Evolutionary conservation across 305 asterid genomes (phyloP).

Genomic region (Fraxinus paxiana): DNA sequence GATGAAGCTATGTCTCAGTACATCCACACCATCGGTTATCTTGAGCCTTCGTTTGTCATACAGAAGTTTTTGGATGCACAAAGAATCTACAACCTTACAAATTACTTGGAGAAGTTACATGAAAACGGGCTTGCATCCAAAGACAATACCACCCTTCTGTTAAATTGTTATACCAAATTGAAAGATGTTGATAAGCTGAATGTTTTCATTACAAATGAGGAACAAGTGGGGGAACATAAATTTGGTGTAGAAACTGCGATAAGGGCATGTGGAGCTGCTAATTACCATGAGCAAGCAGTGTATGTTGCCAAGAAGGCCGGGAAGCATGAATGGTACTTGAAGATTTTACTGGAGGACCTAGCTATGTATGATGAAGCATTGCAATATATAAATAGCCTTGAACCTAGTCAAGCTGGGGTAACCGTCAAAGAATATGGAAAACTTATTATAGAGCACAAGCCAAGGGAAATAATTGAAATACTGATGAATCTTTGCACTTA

Average conservation of each 20-base stretch:
- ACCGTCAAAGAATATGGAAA: conserved; percentile 93
- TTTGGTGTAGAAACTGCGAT: conserved; percentile 97
- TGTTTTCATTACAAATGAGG: conserved; percentile 80
- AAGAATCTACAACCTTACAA: conserved; percentile 86
- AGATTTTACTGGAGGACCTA: conserved; percentile 91
- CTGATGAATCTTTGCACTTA: conserved; percentile 91
- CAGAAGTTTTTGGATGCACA: conserved; percentile 98
- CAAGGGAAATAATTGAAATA: conserved; percentile 74
- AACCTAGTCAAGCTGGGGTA: conserved; percentile 92
- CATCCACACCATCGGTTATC: conserved; percentile 83
- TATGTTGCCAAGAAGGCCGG: conserved; percentile 96
- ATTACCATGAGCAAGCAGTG: conserved; percentile 98
- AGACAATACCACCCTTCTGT: conserved; percentile 93
- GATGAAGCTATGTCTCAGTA: conserved; percentile 97
- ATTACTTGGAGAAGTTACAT: conserved; percentile 91
- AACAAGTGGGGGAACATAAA: conserved; percentile 72
- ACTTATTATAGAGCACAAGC: conserved; percentile 86
- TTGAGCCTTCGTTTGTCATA: conserved; percentile 93
- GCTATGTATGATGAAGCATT: conserved; percentile 92
- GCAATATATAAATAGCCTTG: conserved; percentile 83
- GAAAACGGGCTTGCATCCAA: conserved; percentile 94
- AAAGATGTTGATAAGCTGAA: conserved; percentile 90
- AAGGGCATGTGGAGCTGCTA: conserved; percentile 94
- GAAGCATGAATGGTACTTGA: conserved; percentile 90
- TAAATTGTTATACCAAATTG: conserved; percentile 90